Evolutionary conservation across 352 stramenopile species (phyloP).

Genomic region (Phytophthora nicotianae): DNA sequence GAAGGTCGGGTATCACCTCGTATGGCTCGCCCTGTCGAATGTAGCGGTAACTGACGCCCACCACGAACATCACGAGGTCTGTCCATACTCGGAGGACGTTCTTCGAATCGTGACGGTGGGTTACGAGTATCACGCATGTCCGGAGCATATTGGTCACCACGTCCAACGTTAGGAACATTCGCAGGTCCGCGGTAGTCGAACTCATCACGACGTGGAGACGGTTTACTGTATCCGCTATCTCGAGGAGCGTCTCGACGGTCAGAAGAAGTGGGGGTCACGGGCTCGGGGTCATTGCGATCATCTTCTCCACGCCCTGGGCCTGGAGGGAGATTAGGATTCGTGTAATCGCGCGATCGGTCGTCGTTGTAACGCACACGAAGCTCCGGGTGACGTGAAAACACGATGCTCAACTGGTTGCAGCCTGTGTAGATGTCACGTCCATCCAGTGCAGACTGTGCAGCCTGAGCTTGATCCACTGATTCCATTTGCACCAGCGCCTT

Average conservation of each 20-base stretch:
- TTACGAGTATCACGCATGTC: conserved; percentile 25
- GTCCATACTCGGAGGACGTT: conserved; percentile 26
- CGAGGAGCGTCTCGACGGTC: conserved; percentile 24
- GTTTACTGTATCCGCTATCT: conserved; percentile 26
- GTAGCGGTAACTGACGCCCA: conserved; percentile 43
- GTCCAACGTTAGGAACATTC: conserved; percentile 16
- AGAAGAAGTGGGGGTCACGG: conserved; percentile 3
- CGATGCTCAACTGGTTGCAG: conserved; percentile 83
- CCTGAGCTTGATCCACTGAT: conserved; percentile 70
- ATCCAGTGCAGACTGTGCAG: conserved; percentile 71
- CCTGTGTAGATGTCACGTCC: conserved; percentile 88
- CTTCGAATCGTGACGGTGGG: conserved; percentile 28
- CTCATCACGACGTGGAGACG: conserved; percentile 27
- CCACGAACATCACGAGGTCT: conserved; percentile 31
- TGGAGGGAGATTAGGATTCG: conserved; percentile 70
- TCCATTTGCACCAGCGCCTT: conserved; percentile 85
- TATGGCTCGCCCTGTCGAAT: conserved; percentile 68
- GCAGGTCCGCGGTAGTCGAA: conserved; percentile 18
- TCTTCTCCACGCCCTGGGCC: conserved; percentile 37
- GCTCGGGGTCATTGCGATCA: conserved; percentile 15
- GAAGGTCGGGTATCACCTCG: conserved; percentile 61
- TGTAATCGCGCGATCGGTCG: conserved; percentile 74
- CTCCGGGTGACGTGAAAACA: conserved; percentile 75
- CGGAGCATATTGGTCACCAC: conserved; percentile 29
- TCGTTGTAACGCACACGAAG: conserved; percentile 81